A percentile compares a stretch with the other conserved stretches of the same genome.
Evolutionary conservation across 2,329 filamentous ascomycete species (phyloP).

Genomic region (Talaromyces sp.): DNA sequence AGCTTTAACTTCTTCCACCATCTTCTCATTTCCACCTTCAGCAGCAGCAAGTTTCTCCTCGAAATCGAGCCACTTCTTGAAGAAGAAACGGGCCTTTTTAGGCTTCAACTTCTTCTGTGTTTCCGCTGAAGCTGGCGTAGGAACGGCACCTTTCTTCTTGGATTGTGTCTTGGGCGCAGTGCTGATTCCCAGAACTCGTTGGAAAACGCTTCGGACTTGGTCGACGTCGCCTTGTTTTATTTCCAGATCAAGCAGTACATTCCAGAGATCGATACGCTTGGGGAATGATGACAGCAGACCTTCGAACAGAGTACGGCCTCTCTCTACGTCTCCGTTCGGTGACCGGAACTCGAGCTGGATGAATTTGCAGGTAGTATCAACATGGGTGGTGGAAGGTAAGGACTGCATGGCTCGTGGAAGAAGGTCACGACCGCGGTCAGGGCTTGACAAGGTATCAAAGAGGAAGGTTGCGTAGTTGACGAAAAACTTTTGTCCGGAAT

Average conservation of each 20-base stretch:
- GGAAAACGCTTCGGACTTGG: slow-evolving; percentile 71
- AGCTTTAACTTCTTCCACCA: slow-evolving; percentile 63
- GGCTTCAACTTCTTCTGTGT: slow-evolving; percentile 67
- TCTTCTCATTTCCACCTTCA: slow-evolving; percentile 60
- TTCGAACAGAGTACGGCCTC: slow-evolving; percentile 91
- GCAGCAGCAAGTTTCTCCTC: slow-evolving; percentile 57
- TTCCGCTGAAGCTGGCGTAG: slow-evolving; percentile 30
- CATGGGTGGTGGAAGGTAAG: slow-evolving; percentile 63
- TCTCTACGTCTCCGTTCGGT: slow-evolving; percentile 74
- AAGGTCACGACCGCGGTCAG: slow-evolving; percentile 70
- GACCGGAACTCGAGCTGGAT: slow-evolving; percentile 88
- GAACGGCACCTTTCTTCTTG: slow-evolving; percentile 28
- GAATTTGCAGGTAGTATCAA: slow-evolving; percentile 78
- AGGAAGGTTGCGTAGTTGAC: slow-evolving; percentile 93
- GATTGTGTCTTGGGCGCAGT: slow-evolving; percentile 23
- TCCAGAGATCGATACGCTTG: slow-evolving; percentile 90
- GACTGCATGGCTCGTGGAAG: slow-evolving; percentile 80
- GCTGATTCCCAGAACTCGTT: slow-evolving; percentile 58
- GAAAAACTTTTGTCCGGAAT: slow-evolving; percentile 72
- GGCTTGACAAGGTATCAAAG: slow-evolving; percentile 64
- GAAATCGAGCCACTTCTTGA: slow-evolving; percentile 86
- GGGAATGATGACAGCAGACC: slow-evolving; percentile 76
- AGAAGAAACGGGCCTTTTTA: slow-evolving; percentile 78
- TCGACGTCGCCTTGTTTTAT: slow-evolving; percentile 55
- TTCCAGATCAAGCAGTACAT: slow-evolving; percentile 84